Conservation (phyloP, 192 early-diverging fungal species). For the Coemansia sp. region DNA sequence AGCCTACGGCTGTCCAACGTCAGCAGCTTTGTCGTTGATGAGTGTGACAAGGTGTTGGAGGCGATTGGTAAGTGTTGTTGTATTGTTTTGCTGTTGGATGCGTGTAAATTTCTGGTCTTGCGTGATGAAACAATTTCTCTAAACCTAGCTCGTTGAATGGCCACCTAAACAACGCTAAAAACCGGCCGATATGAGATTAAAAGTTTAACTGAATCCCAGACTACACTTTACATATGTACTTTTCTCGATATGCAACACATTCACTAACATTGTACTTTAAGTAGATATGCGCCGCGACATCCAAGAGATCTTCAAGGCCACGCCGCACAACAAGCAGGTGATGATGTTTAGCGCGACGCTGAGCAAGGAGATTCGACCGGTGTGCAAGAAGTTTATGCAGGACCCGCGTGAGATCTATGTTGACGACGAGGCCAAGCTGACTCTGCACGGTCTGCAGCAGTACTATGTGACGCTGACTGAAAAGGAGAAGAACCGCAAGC, state of each 20-base stretch:
- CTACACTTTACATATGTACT: too few relatives aligned
- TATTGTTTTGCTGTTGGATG: not conserved
- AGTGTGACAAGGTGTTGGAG: slow-evolving; percentile 98
- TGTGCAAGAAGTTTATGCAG: slow-evolving; percentile 99
- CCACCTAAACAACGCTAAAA: slow-evolving; percentile 35
- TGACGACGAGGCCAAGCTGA: slow-evolving; percentile 97
- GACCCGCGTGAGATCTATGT: slow-evolving; percentile 96
- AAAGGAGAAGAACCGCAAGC: slow-evolving; percentile 88
- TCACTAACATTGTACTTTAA: not conserved
- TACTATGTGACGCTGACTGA: slow-evolving; percentile 86
- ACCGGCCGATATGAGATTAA: slow-evolving; percentile 9
- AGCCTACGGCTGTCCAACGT: slow-evolving; percentile 75
- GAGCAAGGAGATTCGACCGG: slow-evolving; percentile 84
- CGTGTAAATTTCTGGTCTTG: slow-evolving; percentile 13
- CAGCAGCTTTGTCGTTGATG: slow-evolving; percentile 98
- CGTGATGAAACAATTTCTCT: slow-evolving; percentile 61
- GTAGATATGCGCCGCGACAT: slow-evolving; percentile 97
- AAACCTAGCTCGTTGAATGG: slow-evolving; percentile 73
- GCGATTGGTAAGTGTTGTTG: slow-evolving; percentile 73
- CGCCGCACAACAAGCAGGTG: slow-evolving; percentile 96
- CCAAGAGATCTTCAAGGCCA: slow-evolving; percentile 92
- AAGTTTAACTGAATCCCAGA: too few relatives aligned
- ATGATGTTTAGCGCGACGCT: slow-evolving; percentile 99
- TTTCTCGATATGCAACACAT: too few relatives aligned
- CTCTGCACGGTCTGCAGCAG: slow-evolving; percentile 95